phyloP scores from a whole-genome alignment of 148 eudicot genomes.

The Camellia granthamiana region DNA sequence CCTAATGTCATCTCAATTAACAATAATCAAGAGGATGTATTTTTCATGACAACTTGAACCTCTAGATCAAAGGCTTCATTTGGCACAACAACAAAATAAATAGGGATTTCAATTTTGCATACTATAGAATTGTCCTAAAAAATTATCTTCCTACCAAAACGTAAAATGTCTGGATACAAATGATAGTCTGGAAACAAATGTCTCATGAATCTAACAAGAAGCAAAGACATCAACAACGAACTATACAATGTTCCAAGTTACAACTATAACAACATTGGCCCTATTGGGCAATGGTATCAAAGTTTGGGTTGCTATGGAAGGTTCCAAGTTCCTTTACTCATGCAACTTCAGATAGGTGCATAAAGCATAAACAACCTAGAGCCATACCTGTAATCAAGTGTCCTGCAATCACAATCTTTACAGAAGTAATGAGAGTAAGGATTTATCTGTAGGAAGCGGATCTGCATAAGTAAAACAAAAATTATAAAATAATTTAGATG shows the following conservation, averaged over 20 bases:
- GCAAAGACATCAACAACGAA: too few relatives aligned
- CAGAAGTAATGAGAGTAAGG: constrained; percentile 88
- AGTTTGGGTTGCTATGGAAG: background rate
- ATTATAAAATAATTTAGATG: background rate
- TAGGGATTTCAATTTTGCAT: background rate
- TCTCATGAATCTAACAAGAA: too few relatives aligned
- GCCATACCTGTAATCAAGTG: constrained; percentile 72
- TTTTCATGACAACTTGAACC: background rate
- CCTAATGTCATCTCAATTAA: background rate
- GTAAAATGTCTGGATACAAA: background rate
- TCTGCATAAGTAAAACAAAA: constrained; percentile 36
- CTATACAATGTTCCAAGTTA: too few relatives aligned
- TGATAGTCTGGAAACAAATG: background rate
- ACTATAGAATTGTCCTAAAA: background rate
- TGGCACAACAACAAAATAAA: background rate
- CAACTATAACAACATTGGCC: too few relatives aligned
- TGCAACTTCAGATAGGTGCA: background rate
- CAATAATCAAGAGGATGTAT: background rate
- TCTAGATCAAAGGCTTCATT: background rate
- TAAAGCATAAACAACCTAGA: background rate
- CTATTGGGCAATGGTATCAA: background rate
- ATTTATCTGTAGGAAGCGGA: constrained; percentile 75
- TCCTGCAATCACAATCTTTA: constrained; percentile 93
- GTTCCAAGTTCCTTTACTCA: background rate
- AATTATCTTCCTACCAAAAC: background rate